Evolutionary conservation across 2,329 filamentous ascomycete species (phyloP).

Genomic region (Ceratocystis lukuohia): DNA sequence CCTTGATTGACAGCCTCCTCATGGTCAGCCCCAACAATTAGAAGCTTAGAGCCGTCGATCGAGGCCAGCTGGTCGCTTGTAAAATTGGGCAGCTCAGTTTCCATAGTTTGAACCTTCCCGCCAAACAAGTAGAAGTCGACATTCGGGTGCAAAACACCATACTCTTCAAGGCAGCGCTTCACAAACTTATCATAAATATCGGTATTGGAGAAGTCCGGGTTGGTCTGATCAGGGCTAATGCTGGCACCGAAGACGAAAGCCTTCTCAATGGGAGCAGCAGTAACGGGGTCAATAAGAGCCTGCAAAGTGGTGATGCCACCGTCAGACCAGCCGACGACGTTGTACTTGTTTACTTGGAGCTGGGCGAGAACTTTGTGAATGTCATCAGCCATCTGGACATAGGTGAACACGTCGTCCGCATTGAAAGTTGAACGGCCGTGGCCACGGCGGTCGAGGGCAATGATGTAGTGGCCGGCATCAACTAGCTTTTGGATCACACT

Average conservation of each 20-base stretch:
- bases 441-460: slow-evolving; percentile 31
- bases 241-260: slow-evolving; percentile 31
- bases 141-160: slow-evolving; percentile 27
- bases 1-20: slow-evolving; percentile 31
- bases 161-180: slow-evolving; percentile 27
- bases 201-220: slow-evolving; percentile 26
- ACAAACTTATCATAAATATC: slow-evolving; percentile 28
- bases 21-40: slow-evolving; percentile 26
- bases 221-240: slow-evolving; percentile 26
- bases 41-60: slow-evolving; percentile 25
- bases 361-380: slow-evolving; percentile 26
- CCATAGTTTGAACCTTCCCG: slow-evolving; percentile 28
- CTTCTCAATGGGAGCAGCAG: slow-evolving; percentile 27
- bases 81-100: slow-evolving; percentile 27
- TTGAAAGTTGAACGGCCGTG: slow-evolving; percentile 31
- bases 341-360: slow-evolving; percentile 25
- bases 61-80: slow-evolving; percentile 24
- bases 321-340: slow-evolving; percentile 32
- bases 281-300: slow-evolving; percentile 26
- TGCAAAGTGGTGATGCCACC: slow-evolving; percentile 30
- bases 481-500: slow-evolving; percentile 28
- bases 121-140: slow-evolving; percentile 29
- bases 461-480: slow-evolving; percentile 27
- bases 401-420: slow-evolving; percentile 28
- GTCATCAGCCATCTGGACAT: slow-evolving; percentile 29